Conservation (phyloP, 179 eudicot species). For the Heliamphora pulchella region DNA sequence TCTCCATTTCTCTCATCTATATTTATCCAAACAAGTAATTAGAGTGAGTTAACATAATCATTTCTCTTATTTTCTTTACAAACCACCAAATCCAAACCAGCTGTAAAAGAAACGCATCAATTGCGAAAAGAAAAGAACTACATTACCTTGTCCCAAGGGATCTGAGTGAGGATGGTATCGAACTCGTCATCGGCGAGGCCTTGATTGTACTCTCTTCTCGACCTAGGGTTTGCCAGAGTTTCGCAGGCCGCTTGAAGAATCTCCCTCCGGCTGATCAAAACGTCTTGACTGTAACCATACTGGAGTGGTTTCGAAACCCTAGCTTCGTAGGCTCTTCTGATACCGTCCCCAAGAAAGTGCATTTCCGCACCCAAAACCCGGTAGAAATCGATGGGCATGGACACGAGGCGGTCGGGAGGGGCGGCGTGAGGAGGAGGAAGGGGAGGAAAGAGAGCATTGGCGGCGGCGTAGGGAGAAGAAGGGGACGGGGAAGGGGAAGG, state of each 20-base stretch:
- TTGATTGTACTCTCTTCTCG: slow-evolving; percentile 73
- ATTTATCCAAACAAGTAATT: too few species aligned
- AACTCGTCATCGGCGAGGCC: slow-evolving; percentile 67
- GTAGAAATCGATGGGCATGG: slow-evolving; percentile 80
- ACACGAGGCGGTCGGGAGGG: slow-evolving; percentile 63
- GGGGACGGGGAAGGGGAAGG: background rate
- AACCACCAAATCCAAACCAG: too few species aligned
- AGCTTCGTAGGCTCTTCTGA: slow-evolving; percentile 66
- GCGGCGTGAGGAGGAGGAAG: slow-evolving; percentile 43
- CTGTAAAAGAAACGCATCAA: background rate
- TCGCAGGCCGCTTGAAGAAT: slow-evolving; percentile 91
- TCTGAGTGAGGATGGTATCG: slow-evolving; percentile 64
- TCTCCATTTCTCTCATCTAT: too few species aligned
- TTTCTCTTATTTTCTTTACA: too few species aligned
- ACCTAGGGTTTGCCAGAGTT: slow-evolving; percentile 56
- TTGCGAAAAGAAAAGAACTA: background rate
- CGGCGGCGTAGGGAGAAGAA: slow-evolving; percentile 18
- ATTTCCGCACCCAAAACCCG: slow-evolving; percentile 71
- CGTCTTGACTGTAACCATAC: slow-evolving; percentile 77
- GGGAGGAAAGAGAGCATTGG: slow-evolving; percentile 32
- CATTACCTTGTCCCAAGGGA: slow-evolving; percentile 81
- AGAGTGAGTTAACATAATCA: too few species aligned
- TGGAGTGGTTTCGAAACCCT: slow-evolving; percentile 76
- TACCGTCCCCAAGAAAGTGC: slow-evolving; percentile 87
- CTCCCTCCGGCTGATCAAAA: slow-evolving; percentile 67